Base-by-base conservation (phyloP, 2,329 filamentous ascomycete genomes). In the Balansia obtecta region DNA sequence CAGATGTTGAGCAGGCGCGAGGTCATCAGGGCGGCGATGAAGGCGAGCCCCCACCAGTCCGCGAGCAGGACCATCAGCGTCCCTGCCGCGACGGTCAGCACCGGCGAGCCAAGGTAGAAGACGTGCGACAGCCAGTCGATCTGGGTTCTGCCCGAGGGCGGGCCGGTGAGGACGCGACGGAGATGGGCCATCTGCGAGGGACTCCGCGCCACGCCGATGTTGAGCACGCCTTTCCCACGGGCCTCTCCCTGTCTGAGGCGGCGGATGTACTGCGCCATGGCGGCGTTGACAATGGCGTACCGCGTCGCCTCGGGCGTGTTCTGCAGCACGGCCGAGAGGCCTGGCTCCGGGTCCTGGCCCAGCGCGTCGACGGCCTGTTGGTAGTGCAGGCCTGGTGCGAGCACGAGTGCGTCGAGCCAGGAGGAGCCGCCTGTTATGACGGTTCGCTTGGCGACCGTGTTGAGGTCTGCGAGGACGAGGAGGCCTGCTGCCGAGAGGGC, bases 311-410 rank as follows among this genome's bases (percentile, higher is more conserved):
- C 38, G 18, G 38, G 32, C 11, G 8, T 3, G 30, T 7, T 32
- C 20, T 46, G 46, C 10, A 46, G 42, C 10, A 52, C 30, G 1
- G 61, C 60, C 3, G 63, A 54, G 4, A 65, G 64, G 18, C 68
- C 68, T 37, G 66, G 61, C 49, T 63, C 52, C 18, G 46, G 65
- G 50, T 73, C 69, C 2, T 68, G 63, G 52, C 68, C 68, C 15
- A 82, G 63, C 0, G 71, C 68, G 12, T 76, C 69, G 10, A 77
- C 77, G 4, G 72, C 69, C 56, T 82, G 77, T 56, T 83, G 77
- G 55, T 75, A 75, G 61, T 83, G 80, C 47, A 83, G 59, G 0
- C 80, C 80, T 0, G 80, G 80, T 2, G 75, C 77, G 2, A 83
- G 68, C 12, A 82, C 66, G 11, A 83, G 66, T 8, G 67, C 66